Base-by-base conservation (phyloP, 805 yeast genomes). In the Yarrowia sp. region DNA sequence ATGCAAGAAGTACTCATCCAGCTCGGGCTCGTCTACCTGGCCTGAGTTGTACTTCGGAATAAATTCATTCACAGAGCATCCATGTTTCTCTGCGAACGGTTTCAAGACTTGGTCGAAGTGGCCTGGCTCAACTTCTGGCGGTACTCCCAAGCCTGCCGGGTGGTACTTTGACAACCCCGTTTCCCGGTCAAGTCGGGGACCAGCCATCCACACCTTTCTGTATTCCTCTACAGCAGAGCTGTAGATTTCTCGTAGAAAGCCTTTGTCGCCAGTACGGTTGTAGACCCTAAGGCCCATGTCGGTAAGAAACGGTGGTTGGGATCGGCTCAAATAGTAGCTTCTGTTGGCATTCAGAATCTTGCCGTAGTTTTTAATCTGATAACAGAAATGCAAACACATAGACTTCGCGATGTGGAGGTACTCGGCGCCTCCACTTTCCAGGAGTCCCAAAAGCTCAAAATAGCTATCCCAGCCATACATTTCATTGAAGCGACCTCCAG, bases 401-500 rank as follows among this genome's bases (percentile, higher is more conserved):
- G 96, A 96, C 67, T 85, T 79, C 8, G 97, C 93, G 32, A 92
- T 78, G 39, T 85, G 88, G 19, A 84, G 73, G 7, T 51, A 16
- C 12, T 21, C 14, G 9, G 46, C 7, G 56, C 84, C 79, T 39
- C 80, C 82, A 69, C 88, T 87, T 25, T 82, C 80, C 24, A 94
- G 72, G 41, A 94, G 78, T 1, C 98, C 99, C 22, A 91, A 73
- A 0, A 94, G 83, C 71, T 87, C 91, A 87, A 94, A 88, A 71
- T 94, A 93, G 1, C 97, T 90, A 73, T 93, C 99, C 99, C 99
- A 93, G 14, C 98, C 99, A 70, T 94, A 93, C 63, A 91, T 81
- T 75, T 93, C 99, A 75, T 94, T 94, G 75, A 93, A 93, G 66
- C 99, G 79, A 21, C 99, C 98, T 16, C 99, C 99, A 0, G 99